phyloP scores from a whole-genome alignment of 805 yeast species.

The Metschnikowia vanudenii region DNA sequence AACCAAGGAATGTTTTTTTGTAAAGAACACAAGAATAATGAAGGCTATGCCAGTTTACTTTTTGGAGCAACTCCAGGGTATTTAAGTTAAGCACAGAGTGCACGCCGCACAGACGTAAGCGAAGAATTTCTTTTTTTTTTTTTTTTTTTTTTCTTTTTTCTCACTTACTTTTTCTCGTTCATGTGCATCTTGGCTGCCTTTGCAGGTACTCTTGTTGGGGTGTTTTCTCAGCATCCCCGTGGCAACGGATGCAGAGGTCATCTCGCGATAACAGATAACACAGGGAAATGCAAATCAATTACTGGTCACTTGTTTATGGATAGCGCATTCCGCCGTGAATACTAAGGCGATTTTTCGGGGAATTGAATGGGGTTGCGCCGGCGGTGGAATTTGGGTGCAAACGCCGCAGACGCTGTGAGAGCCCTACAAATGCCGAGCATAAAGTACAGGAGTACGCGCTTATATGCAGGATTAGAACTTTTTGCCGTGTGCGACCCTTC shows the following conservation, averaged over 20 bases:
- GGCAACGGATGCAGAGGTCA: constrained; percentile 1
- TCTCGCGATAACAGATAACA: constrained; percentile 7
- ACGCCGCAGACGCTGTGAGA: constrained; percentile 2
- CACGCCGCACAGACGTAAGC: constrained; percentile 3
- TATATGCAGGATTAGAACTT: background rate
- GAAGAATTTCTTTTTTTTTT: constrained; percentile 2
- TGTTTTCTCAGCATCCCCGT: too few relatives aligned
- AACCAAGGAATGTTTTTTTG: background rate
- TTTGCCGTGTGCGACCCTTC: background rate
- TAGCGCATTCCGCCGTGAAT: background rate
- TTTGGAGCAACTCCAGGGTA: constrained; percentile 4
- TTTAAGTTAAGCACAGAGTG: constrained; percentile 6
- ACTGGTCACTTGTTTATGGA: constrained; percentile 2
- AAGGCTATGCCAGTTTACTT: background rate
- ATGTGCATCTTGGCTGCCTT: too few relatives aligned
- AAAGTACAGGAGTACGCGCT: background rate
- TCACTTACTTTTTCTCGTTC: background rate
- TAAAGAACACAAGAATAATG: background rate
- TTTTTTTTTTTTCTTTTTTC: too few relatives aligned
- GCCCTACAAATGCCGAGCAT: background rate
- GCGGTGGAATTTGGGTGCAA: constrained; percentile 2
- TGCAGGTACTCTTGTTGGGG: background rate
- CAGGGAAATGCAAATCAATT: constrained; percentile 1
- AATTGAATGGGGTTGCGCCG: background rate
- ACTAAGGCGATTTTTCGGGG: constrained; percentile 2